These are phyloP conservation scores for Collybiopsis luxurians DNA, from an alignment of 768 basidiomycete species.

Conservation along the genomic window DNA sequence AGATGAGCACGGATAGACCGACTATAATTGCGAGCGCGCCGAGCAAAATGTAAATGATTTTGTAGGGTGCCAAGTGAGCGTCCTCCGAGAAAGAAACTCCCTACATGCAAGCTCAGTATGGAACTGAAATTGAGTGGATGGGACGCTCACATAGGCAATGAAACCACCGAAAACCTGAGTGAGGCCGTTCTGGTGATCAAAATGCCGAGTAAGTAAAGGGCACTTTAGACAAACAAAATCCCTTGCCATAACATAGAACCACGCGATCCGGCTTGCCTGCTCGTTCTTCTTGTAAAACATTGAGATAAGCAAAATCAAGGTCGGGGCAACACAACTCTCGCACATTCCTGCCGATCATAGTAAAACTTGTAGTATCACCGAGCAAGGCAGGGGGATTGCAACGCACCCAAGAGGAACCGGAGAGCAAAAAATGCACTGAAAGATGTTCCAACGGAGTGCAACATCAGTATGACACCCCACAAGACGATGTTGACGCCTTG, in stretches of 20 bases:
- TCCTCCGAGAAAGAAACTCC: slow-evolving; percentile 57
- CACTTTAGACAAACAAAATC: not conserved
- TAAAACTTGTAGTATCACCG: not conserved
- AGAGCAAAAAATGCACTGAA: slow-evolving; percentile 64
- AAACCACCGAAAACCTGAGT: slow-evolving; percentile 63
- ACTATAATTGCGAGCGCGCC: slow-evolving; percentile 61
- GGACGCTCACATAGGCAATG: slow-evolving; percentile 49
- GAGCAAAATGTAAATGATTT: slow-evolving; percentile 59
- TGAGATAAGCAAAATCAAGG: slow-evolving; percentile 57
- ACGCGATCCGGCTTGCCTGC: slow-evolving; percentile 59
- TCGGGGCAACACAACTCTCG: slow-evolving; percentile 64
- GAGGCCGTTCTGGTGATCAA: slow-evolving; percentile 45
- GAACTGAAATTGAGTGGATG: not conserved
- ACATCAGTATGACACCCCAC: slow-evolving; percentile 60
- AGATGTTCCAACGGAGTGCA: slow-evolving; percentile 53
- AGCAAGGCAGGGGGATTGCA: not conserved
- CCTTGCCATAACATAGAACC: slow-evolving; percentile 65
- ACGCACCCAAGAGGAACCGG: slow-evolving; percentile 55
- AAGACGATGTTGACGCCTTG: slow-evolving; percentile 54
- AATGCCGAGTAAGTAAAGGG: not conserved
- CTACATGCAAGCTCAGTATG: slow-evolving; percentile 21
- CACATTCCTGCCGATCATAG: slow-evolving; percentile 48
- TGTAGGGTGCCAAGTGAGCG: slow-evolving; percentile 48
- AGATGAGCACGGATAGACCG: slow-evolving; percentile 52
- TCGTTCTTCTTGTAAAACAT: slow-evolving; percentile 73